These are phyloP conservation scores for Beauveria sp. DNA, from an alignment of 2,329 filamentous ascomycete species.

Conservation along the genomic window DNA sequence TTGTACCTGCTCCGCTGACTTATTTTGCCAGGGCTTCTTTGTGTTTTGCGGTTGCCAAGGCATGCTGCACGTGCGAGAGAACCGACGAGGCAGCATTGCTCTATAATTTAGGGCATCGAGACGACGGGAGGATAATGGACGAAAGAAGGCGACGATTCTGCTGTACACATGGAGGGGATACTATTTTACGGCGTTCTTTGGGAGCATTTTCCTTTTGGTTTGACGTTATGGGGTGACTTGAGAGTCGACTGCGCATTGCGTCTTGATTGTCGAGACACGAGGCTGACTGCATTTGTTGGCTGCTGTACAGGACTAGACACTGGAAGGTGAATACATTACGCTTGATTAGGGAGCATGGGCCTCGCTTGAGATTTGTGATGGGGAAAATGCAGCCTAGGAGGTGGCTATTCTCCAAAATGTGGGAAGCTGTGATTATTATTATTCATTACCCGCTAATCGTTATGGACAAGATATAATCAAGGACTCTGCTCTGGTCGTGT, in stretches of 20 bases:
- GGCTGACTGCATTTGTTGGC: neutral
- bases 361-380: neutral
- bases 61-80: constrained; percentile 75
- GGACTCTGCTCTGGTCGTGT: neutral
- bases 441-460: too few relatives aligned
- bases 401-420: neutral
- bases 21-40: constrained; percentile 62
- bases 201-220: constrained; percentile 4
- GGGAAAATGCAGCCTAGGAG: neutral
- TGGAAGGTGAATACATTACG: neutral
- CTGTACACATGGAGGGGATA: neutral
- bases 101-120: constrained; percentile 40
- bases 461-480: neutral
- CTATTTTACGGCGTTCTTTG: constrained; percentile 2
- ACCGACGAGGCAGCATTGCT: constrained; percentile 74
- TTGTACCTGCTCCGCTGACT: neutral
- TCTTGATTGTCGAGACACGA: neutral
- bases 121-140: neutral
- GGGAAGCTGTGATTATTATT: too few relatives aligned
- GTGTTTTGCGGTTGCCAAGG: constrained; percentile 89
- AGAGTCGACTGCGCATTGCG: neutral
- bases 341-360: neutral
- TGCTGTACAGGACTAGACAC: constrained; percentile 1
- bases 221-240: neutral
- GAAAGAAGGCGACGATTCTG: neutral